phyloP scores from a whole-genome alignment of 768 basidiomycete genomes.

The Boletus reticuloceps region DNA sequence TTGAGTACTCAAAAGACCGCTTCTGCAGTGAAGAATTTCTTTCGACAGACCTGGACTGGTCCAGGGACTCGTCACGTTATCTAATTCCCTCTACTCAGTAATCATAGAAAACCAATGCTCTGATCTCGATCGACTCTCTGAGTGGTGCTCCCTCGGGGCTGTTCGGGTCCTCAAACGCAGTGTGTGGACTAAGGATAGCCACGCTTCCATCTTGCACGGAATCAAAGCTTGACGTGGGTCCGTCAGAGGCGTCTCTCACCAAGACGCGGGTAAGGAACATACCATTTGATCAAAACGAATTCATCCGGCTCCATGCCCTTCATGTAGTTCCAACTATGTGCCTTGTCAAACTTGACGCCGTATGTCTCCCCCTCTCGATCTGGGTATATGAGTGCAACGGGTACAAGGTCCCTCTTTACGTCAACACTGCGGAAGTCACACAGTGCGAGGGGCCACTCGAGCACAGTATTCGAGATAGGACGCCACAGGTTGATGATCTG shows the following conservation, averaged over 20 bases:
- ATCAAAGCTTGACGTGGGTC: slow-evolving; percentile 24
- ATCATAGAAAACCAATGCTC: slow-evolving; percentile 37
- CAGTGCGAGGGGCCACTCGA: slow-evolving; percentile 48
- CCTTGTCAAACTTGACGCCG: slow-evolving; percentile 36
- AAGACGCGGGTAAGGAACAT: slow-evolving; percentile 1
- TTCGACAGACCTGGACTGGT: no score
- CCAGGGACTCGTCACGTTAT: no score
- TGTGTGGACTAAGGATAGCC: slow-evolving; percentile 33
- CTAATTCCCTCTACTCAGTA: not conserved
- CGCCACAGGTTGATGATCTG: slow-evolving; percentile 58
- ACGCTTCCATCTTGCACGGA: slow-evolving; percentile 36
- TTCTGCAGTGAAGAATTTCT: no score
- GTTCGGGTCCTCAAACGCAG: slow-evolving; percentile 34
- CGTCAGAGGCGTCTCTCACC: not conserved
- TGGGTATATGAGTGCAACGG: slow-evolving; percentile 39
- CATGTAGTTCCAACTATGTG: slow-evolving; percentile 46
- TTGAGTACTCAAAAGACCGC: no score
- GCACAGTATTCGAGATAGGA: slow-evolving; percentile 43
- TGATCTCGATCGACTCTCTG: slow-evolving; percentile 35
- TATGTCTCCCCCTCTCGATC: slow-evolving; percentile 45
- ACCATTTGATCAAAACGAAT: slow-evolving; percentile 49
- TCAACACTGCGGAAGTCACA: slow-evolving; percentile 48
- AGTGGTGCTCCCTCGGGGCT: slow-evolving; percentile 28
- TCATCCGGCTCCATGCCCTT: slow-evolving; percentile 45
- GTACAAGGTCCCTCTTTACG: slow-evolving; percentile 34